Percentiles rank a stretch among this genome's conserved stretches.
These are phyloP conservation scores for Psidium friedrichsthalianum DNA, from an alignment of 345 rosid genomes.

Conservation along the genomic window DNA sequence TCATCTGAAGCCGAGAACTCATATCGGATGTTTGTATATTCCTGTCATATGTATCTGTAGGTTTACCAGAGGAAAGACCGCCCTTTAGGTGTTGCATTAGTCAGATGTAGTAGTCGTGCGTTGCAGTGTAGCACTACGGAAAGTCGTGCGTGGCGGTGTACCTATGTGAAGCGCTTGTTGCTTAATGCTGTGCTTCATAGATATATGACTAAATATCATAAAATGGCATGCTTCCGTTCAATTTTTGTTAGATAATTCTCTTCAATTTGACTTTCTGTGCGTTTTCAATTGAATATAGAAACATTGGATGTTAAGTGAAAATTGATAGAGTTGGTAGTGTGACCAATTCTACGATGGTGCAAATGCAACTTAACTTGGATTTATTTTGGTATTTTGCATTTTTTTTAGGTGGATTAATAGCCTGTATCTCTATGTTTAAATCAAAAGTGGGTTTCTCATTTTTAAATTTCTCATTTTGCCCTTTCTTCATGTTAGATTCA, in stretches of 20 bases:
- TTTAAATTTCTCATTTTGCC: not conserved
- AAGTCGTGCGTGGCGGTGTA: not conserved
- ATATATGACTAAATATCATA: not conserved
- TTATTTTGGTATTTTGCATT: not conserved
- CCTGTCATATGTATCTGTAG: not conserved
- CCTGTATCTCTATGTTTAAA: not conserved
- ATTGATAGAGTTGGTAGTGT: not conserved
- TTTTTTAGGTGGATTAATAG: not conserved
- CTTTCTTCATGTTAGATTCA: no score
- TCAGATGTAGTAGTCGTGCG: not conserved
- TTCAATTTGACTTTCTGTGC: not conserved
- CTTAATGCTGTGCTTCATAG: not conserved
- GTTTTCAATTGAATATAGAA: not conserved
- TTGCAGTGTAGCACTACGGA: not conserved
- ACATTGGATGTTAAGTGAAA: not conserved
- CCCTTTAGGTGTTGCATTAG: not conserved
- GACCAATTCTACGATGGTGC: not conserved
- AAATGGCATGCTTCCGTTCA: not conserved
- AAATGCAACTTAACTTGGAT: not conserved
- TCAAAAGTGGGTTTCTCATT: not conserved
- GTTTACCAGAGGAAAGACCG: not conserved
- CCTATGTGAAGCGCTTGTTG: not conserved
- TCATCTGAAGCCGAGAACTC: not conserved
- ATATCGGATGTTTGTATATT: not conserved
- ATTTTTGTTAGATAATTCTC: not conserved